Conservation (phyloP, 176 grass and related monocot species). For the Eremochloa ophiuroides region DNA sequence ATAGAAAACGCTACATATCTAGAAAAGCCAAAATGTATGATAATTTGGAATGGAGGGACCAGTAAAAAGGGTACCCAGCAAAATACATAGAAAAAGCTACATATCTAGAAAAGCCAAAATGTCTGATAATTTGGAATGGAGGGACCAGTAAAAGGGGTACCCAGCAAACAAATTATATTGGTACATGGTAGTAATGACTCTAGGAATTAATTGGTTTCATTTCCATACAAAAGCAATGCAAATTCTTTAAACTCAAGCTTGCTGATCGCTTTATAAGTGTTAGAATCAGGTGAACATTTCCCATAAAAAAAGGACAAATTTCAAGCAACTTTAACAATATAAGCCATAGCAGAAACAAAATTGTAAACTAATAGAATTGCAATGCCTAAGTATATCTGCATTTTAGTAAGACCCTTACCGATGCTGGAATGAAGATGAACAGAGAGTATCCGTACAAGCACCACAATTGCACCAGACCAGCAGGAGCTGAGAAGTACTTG, state of each 20-base stretch:
- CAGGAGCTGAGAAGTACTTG: conserved; percentile 97
- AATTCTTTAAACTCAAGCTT: background rate
- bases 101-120: too few species aligned
- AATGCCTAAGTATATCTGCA: background rate
- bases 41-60: too few species aligned
- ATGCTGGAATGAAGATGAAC: conserved; percentile 96
- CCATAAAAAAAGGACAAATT: background rate
- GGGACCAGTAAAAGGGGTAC: background rate
- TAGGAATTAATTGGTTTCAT: background rate
- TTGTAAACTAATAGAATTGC: background rate
- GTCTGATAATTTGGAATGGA: too few species aligned
- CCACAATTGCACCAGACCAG: conserved; percentile 91
- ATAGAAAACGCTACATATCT: too few species aligned
- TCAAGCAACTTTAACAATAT: background rate
- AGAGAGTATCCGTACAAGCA: conserved; percentile 96
- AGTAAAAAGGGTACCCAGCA: too few species aligned
- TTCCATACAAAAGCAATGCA: background rate
- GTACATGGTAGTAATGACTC: background rate
- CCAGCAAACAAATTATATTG: background rate
- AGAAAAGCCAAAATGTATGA: too few species aligned
- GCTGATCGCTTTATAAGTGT: background rate
- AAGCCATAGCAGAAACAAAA: background rate
- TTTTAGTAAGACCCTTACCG: conserved; percentile 47
- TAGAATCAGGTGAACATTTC: background rate
- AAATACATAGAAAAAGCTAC: too few species aligned